A percentile compares a stretch with the other conserved stretches of the same genome.
Conservation (phyloP, 139 green algal species). For the Deuterostichococcus epilithicus region DNA sequence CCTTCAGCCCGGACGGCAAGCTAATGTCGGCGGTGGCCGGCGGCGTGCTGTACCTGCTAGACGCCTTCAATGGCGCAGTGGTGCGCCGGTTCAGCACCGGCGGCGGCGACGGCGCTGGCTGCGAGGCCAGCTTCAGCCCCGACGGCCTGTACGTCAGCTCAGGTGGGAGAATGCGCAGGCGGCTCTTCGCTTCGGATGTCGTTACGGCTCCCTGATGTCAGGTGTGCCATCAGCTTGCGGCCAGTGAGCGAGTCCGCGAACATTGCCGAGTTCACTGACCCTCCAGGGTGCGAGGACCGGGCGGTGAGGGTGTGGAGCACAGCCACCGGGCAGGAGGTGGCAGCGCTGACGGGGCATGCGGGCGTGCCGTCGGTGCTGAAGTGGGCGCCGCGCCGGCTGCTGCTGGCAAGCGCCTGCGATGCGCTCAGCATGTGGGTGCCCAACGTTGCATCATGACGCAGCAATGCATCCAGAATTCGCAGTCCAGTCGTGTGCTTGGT, state of each 20-base stretch:
- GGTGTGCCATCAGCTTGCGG: neutral
- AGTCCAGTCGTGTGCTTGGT: too few relatives aligned
- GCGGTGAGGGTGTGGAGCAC: slow-evolving; percentile 65
- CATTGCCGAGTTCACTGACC: neutral
- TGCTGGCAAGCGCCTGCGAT: slow-evolving; percentile 71
- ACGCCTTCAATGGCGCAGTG: slow-evolving; percentile 68
- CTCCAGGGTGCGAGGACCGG: slow-evolving; percentile 63
- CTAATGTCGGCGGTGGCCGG: slow-evolving; percentile 63
- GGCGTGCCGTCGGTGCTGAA: slow-evolving; percentile 61
- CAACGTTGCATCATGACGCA: slow-evolving; percentile 3
- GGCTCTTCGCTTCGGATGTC: too few relatives aligned
- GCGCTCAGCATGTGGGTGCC: slow-evolving; percentile 81
- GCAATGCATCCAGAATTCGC: neutral
- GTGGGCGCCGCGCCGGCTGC: slow-evolving; percentile 66
- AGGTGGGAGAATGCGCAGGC: slow-evolving; percentile 24
- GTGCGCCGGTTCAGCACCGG: slow-evolving; percentile 36
- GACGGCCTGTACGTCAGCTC: slow-evolving; percentile 77
- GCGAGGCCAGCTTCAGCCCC: slow-evolving; percentile 69
- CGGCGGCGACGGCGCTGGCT: slow-evolving; percentile 32
- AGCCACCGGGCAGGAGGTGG: slow-evolving; percentile 49
- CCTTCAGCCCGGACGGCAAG: slow-evolving; percentile 81
- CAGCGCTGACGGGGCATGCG: slow-evolving; percentile 57
- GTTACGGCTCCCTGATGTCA: too few relatives aligned
- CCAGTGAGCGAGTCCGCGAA: neutral
- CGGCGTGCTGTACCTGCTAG: slow-evolving; percentile 70